Percentiles rank a stretch among this genome's conserved stretches.
Evolutionary conservation across 108 stramenopile species (phyloP).

Genomic region (Seminavis robusta): DNA sequence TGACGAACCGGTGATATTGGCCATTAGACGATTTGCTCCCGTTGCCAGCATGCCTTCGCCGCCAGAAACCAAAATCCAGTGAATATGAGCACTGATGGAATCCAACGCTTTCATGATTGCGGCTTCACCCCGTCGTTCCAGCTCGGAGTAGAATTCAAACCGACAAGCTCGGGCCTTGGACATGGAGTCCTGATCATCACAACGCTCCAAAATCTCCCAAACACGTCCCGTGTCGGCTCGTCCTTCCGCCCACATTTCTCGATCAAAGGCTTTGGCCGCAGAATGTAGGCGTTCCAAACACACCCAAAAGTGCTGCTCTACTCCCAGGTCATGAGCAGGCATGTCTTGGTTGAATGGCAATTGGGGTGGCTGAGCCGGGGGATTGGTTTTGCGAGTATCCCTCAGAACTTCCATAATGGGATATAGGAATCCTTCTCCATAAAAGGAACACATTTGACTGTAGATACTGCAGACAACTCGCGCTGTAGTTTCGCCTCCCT

Average conservation of each 20-base stretch:
- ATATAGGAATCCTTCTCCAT: conserved; percentile 72
- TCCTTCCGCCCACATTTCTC: conserved; percentile 83
- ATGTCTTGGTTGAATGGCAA: conserved; percentile 80
- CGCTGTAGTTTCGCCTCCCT: conserved; percentile 72
- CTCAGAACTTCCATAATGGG: conserved; percentile 72
- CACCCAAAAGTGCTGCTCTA: conserved; percentile 80
- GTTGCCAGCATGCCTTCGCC: conserved; percentile 64
- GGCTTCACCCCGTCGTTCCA: conserved; percentile 77
- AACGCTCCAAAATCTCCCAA: conserved; percentile 66
- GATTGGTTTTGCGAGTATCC: conserved; percentile 52
- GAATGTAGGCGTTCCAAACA: conserved; percentile 76
- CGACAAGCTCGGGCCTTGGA: conserved; percentile 60
- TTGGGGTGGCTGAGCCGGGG: conserved; percentile 64
- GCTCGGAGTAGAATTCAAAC: conserved; percentile 65
- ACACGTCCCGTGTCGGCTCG: conserved; percentile 72
- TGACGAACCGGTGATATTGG: conserved; percentile 43
- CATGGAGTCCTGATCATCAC: conserved; percentile 52
- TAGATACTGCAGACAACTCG: conserved; percentile 77
- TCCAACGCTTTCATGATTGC: conserved; percentile 72
- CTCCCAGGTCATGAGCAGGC: conserved; percentile 76
- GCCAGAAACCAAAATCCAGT: conserved; percentile 79
- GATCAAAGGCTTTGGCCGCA: conserved; percentile 81
- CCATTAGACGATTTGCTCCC: conserved; percentile 60
- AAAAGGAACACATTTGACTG: conserved; percentile 82
- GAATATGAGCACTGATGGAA: conserved; percentile 78